These are phyloP conservation scores for Schizosaccharomyces cryophilus DNA, from an alignment of 805 yeast genomes.

Conservation along the genomic window DNA sequence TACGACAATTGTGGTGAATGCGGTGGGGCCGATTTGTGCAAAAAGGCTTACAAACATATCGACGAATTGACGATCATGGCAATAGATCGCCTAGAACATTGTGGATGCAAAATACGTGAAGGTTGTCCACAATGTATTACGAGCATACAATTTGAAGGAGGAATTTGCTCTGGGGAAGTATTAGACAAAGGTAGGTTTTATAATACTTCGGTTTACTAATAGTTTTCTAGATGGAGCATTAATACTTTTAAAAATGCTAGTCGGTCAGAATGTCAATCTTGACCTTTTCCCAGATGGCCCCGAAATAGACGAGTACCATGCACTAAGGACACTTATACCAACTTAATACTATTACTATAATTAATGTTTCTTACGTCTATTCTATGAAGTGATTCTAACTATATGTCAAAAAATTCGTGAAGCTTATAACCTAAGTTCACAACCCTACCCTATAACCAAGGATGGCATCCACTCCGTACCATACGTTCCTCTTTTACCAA, in stretches of 20 bases:
- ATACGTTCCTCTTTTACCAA: background rate
- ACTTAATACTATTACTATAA: background rate
- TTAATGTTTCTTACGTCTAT: background rate
- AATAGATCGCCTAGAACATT: conserved; percentile 29
- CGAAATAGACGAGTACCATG: background rate
- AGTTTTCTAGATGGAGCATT: background rate
- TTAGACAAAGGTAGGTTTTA: conserved; percentile 69
- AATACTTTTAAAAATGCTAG: conserved; percentile 19
- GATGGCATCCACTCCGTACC: background rate
- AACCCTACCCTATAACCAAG: background rate
- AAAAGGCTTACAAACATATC: conserved; percentile 56
- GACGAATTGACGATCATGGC: conserved; percentile 42
- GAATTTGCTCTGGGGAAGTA: conserved; percentile 28
- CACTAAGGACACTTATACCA: background rate
- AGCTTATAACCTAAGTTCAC: background rate
- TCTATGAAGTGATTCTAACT: background rate
- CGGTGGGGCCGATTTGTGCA: conserved; percentile 32
- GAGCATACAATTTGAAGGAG: conserved; percentile 50
- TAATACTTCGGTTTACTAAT: conserved; percentile 23
- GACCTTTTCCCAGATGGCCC: conserved; percentile 27
- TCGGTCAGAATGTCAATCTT: conserved; percentile 27
- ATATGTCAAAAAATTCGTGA: background rate
- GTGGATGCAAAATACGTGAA: conserved; percentile 28
- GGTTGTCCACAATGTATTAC: conserved; percentile 16
- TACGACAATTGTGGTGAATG: conserved; percentile 62